Evolutionary conservation across 257 asterid genomes (phyloP).

Genomic region (Ligustrum vulgare): DNA sequence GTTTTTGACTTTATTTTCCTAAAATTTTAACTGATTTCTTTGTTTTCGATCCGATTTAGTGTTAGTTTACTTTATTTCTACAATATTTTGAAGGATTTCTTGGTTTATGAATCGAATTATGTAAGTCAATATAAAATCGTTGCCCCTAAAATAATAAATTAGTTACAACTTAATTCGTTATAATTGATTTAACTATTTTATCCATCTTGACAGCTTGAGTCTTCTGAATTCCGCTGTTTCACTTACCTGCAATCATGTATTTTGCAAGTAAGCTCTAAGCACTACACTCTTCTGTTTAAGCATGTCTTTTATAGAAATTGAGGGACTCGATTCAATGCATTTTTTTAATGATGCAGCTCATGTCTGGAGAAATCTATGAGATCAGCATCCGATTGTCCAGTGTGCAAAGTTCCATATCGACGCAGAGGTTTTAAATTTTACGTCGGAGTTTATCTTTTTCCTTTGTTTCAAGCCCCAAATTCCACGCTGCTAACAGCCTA

Average conservation of each 20-base stretch:
- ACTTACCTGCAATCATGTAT: conserved; percentile 88
- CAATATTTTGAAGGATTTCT: neutral
- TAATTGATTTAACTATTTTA: neutral
- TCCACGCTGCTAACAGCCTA: neutral
- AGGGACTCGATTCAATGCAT: neutral
- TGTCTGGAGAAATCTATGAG: conserved; percentile 86
- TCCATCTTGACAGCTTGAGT: conserved; percentile 63
- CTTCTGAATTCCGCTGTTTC: conserved; percentile 76
- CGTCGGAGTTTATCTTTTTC: no score
- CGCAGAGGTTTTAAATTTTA: conserved; percentile 63
- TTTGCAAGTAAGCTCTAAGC: conserved; percentile 69
- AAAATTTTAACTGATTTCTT: neutral
- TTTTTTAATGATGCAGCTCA: conserved; percentile 38
- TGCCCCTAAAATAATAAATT: neutral
- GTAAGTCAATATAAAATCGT: neutral
- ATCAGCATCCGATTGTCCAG: conserved; percentile 74
- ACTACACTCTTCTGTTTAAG: neutral
- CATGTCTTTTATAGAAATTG: neutral
- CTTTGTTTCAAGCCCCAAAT: no score
- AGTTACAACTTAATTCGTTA: neutral
- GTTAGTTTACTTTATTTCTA: neutral
- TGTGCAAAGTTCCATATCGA: conserved; percentile 83
- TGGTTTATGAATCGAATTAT: no score
- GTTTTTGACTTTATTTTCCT: neutral
- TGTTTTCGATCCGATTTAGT: neutral